Percentiles rank a stretch among this genome's conserved stretches.
Conservation (phyloP, 23 red algal species). For the Gracilaria vermiculophylla region DNA sequence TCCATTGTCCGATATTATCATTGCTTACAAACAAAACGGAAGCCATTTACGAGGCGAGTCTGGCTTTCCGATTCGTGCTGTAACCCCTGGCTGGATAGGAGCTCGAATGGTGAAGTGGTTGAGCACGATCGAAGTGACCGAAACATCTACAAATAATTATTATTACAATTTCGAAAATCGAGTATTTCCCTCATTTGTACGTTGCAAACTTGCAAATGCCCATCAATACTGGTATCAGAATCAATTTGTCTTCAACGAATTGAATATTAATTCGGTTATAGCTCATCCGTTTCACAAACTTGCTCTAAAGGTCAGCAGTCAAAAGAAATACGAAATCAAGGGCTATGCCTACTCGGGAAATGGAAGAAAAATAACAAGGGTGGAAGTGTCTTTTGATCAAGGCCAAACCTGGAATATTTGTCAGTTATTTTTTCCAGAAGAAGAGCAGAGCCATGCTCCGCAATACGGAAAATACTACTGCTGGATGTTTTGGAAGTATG, state of each 20-base stretch:
- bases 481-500: conserved; percentile 71
- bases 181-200: conserved; percentile 80
- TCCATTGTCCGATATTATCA: conserved; percentile 62
- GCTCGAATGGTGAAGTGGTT: conserved; percentile 96
- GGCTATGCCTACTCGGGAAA: conserved; percentile 90
- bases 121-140: conserved; percentile 42
- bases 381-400: conserved; percentile 81
- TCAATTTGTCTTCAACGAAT: conserved; percentile 83
- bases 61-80: conserved; percentile 79
- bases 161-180: conserved; percentile 87
- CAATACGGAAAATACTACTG: conserved; percentile 64
- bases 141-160: conserved; percentile 41
- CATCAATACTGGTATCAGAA: conserved; percentile 72
- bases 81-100: conserved; percentile 94
- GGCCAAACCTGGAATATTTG: conserved; percentile 68
- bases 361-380: conserved; percentile 81
- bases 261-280: conserved; percentile 92
- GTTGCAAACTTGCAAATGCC: conserved; percentile 49
- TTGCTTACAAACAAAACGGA: conserved; percentile 90
- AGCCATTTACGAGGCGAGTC: conserved; percentile 55
- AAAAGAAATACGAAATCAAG: conserved; percentile 51
- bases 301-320: background rate
- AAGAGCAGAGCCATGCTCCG: conserved; percentile 11
- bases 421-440: conserved; percentile 62
- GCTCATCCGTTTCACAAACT: conserved; percentile 64